These are phyloP conservation scores for Calonectria montana DNA, from an alignment of 2,329 filamentous ascomycete species.

Conservation along the genomic window DNA sequence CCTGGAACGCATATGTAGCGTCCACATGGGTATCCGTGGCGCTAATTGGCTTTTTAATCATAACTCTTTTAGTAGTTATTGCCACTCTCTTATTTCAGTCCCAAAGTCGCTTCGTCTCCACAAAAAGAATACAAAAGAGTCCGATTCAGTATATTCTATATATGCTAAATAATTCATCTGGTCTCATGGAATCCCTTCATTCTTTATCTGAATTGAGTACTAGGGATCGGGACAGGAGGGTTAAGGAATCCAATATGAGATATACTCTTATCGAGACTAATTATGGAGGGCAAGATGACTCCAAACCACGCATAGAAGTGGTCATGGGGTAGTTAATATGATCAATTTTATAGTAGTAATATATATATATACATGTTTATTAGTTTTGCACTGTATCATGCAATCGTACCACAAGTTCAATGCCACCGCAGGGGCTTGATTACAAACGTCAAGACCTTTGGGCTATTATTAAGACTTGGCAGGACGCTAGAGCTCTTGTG, in stretches of 20 bases:
- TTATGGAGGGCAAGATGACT: not conserved
- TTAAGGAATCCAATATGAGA: not conserved
- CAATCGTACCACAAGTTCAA: too few species aligned
- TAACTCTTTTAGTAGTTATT: not conserved
- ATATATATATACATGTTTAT: too few species aligned
- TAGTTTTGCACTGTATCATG: too few species aligned
- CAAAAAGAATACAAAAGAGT: not conserved
- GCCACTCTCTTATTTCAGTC: not conserved
- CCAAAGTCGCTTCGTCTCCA: not conserved
- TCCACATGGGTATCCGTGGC: constrained; percentile 7
- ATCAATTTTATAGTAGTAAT: too few species aligned
- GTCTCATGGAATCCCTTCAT: not conserved
- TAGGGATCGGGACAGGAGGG: not conserved
- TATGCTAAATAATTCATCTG: not conserved
- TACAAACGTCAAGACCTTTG: too few species aligned
- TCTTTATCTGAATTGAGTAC: not conserved
- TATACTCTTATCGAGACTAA: not conserved
- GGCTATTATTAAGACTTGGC: too few species aligned
- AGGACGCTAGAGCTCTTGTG: too few species aligned
- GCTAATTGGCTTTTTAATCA: not conserved
- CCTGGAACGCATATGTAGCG: not conserved
- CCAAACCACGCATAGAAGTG: not conserved
- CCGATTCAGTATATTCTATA: not conserved
- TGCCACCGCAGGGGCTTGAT: too few species aligned
- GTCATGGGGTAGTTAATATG: too few species aligned